Evolutionary conservation across 805 yeast genomes (phyloP), one percentile per base, ranked within the genome.

Genomic region (Pichia membranifaciens): DNA sequence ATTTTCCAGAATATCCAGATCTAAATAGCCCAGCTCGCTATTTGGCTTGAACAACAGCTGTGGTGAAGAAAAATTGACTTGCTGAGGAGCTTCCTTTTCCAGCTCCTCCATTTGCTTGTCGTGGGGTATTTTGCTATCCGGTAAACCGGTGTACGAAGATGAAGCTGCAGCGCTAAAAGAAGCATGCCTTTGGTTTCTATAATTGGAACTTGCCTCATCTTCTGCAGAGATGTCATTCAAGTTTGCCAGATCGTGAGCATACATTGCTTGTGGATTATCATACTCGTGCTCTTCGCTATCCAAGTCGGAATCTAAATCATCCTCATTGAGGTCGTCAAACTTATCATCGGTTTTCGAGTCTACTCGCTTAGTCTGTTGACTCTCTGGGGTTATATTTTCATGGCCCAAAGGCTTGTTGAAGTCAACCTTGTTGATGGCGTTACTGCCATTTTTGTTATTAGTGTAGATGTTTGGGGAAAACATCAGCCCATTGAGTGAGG

Each of bases 31-130:
- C 29, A 66, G 56, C 46, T 65, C 67, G n/a, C 40, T 29, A 36
- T 57, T 62, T 25, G 58, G 54, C 28, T 53, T 48, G 47, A 58
- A 63, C 21, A 45, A 52, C 32, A 62, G 18, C 61, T 87, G 95
- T 3, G 96, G 96, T 1, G 95, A 84, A 1, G 95, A 79, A 59
- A 85, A 87, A 2, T 82, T 86, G 22, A 84, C 89, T 57, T 84
- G 88, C 38, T 74, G 75, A 1, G 90, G 89, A 0, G 75, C 76
- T 34, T 73, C 76, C 12, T 33, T 44, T 23, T 54, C 56, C 20
- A 54, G 32, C n/a, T 48, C 48, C 25, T 51, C 46, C 20, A 48
- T 28, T 18, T 45, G 36, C 20, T 45, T 45, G 28, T 49, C 46
- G 18, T 44, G 41, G 4, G 41, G 47, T 15, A 36, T 23, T 16